These are phyloP conservation scores for Boechera divaricarpa DNA, from an alignment of 345 rosid genomes.

Conservation along the genomic window DNA sequence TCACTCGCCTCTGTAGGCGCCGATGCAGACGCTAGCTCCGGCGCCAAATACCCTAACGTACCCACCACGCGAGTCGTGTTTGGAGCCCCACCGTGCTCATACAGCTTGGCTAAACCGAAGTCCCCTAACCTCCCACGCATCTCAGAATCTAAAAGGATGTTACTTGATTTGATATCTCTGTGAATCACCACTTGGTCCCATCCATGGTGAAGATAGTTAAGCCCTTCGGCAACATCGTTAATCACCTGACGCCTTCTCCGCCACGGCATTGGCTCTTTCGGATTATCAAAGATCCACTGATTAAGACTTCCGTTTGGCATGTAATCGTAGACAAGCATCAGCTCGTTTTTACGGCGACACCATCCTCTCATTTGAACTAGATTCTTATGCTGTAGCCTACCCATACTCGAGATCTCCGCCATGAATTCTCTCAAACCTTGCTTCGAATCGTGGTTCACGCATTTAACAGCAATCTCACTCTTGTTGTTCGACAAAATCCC, in stretches of 20 bases:
- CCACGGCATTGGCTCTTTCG: constrained; percentile 66
- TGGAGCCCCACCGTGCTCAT: constrained; percentile 74
- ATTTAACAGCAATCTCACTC: constrained; percentile 68
- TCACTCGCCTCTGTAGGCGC: constrained; percentile 73
- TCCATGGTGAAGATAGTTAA: constrained; percentile 83
- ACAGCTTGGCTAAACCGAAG: constrained; percentile 85
- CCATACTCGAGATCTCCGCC: constrained; percentile 95
- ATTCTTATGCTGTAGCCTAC: constrained; percentile 86
- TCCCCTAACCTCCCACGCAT: constrained; percentile 89
- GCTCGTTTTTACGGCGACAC: constrained; percentile 78
- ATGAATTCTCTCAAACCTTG: constrained; percentile 91
- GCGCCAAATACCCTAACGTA: constrained; percentile 85
- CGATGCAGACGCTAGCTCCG: constrained; percentile 66
- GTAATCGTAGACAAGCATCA: constrained; percentile 84
- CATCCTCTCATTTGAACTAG: constrained; percentile 84
- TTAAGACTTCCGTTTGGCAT: constrained; percentile 88
- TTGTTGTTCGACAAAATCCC: constrained; percentile 60
- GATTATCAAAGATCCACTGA: constrained; percentile 69
- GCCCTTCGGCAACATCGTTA: constrained; percentile 82
- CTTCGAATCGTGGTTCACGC: constrained; percentile 86
- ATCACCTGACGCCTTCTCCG: constrained; percentile 59
- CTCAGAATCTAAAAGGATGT: constrained; percentile 72
- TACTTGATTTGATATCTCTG: constrained; percentile 85
- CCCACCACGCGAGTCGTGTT: constrained; percentile 89
- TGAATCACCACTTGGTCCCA: constrained; percentile 93